Evolutionary conservation across 345 rosid genomes (phyloP).

Genomic region (Salix purpurea): DNA sequence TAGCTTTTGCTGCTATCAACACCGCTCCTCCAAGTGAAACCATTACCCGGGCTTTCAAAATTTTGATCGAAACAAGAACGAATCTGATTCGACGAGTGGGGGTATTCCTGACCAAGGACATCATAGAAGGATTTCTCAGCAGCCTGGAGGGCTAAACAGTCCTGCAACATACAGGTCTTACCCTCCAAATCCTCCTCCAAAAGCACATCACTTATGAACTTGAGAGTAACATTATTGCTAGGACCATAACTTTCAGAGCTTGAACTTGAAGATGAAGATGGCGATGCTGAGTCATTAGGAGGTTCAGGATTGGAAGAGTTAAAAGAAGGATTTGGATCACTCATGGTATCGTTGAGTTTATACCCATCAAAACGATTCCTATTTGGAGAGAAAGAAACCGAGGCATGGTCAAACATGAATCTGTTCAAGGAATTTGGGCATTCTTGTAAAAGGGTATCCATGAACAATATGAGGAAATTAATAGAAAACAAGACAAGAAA

Average conservation of each 20-base stretch:
- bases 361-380: background rate
- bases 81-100: background rate
- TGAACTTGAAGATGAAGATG: background rate
- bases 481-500: background rate
- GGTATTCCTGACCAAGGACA: slow-evolving; percentile 18
- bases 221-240: slow-evolving; percentile 13
- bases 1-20: background rate
- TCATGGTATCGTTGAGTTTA: background rate
- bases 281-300: background rate
- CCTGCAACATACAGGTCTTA: slow-evolving; percentile 10
- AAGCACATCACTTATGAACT: slow-evolving; percentile 30
- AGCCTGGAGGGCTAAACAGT: slow-evolving; percentile 21
- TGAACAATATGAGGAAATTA: background rate
- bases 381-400: slow-evolving; percentile 1
- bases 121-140: slow-evolving; percentile 32
- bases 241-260: slow-evolving; percentile 4
- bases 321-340: background rate
- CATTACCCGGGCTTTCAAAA: background rate
- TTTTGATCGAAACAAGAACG: background rate
- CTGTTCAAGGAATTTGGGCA: background rate
- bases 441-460: slow-evolving; percentile 7
- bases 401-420: slow-evolving; percentile 4
- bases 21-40: background rate
- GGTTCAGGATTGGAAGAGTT: background rate
- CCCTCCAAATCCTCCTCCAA: slow-evolving; percentile 31